These are phyloP conservation scores for Calonectria crousiana DNA, from an alignment of 2,329 filamentous ascomycete genomes.

Conservation along the genomic window DNA sequence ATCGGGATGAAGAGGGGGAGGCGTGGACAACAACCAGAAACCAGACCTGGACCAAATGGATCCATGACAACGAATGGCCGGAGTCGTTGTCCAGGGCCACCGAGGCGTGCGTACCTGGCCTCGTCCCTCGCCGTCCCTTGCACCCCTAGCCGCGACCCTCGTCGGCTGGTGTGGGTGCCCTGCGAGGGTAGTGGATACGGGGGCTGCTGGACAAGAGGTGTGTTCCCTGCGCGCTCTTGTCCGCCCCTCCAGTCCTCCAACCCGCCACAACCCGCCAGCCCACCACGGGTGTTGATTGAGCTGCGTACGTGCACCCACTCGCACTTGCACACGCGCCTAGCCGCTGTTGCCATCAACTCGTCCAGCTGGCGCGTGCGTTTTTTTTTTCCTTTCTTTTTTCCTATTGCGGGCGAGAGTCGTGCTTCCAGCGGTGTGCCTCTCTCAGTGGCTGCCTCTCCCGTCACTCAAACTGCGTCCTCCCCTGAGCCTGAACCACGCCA, in stretches of 20 bases:
- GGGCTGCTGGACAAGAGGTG: neutral
- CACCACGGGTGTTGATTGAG: neutral
- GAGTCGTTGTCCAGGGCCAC: neutral
- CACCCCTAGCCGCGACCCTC: conserved; percentile 19
- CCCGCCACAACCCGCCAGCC: neutral
- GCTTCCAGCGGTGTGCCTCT: conserved; percentile 4
- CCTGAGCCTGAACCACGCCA: conserved; percentile 25
- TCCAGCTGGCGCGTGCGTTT: neutral
- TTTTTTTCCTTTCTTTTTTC: too few species aligned
- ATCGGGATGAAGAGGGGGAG: conserved; percentile 23
- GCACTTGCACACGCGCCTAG: conserved; percentile 1
- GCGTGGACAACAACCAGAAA: conserved; percentile 8
- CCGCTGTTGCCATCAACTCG: neutral
- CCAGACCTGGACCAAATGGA: neutral
- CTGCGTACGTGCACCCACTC: conserved; percentile 8
- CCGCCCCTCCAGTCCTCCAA: neutral
- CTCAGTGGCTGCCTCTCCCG: conserved; percentile 3
- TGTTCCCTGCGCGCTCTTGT: neutral
- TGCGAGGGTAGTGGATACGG: neutral
- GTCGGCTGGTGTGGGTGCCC: conserved; percentile 9
- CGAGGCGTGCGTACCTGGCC: conserved; percentile 21
- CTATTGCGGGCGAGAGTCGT: neutral
- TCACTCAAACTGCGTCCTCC: conserved; percentile 1
- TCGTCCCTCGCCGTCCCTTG: conserved; percentile 15
- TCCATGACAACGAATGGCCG: conserved; percentile 10